Base-by-base conservation (phyloP, 352 stramenopile species). In the Thraustotheca clavata region DNA sequence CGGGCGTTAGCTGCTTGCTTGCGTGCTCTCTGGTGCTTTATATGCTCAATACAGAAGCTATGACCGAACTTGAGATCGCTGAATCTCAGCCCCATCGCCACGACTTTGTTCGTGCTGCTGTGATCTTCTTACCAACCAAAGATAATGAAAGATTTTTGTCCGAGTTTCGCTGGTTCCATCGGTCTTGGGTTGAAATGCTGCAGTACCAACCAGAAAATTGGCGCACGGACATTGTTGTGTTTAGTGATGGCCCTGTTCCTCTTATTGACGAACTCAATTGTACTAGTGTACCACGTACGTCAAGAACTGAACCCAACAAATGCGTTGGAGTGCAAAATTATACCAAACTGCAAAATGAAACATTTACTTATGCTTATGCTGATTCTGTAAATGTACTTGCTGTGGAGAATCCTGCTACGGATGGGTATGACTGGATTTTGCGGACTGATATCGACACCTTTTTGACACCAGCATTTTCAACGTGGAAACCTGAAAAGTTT, bases 401-500 rank as follows among this genome's bases (percentile, higher is more conserved):
- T 0, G 14, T 48, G 20, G 35, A 18, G 22, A n/a, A 16, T 29
- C 20, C 33, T 7, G 34, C n/a, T 4, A 26, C 43, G 9, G 55
- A 16, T 6, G 16, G 16, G 31, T 62, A 62, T 41, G 55, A 62
- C 11, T 62, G 55, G 55, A 47, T 62, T 1, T 29, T 62, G 9
- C 55, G 55, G n/a, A 62, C 55, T 41, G 55, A 62, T 20, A 33
- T 62, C 3, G 55, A 62, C 22, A 62, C 55, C 24, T 62, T 62
- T 29, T 27, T 62, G 31, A 62, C 55, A n/a, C 55, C 55, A 50
- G 55, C 34, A 27, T 62, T 62, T 62, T 12, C 55, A 3, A 62
- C 33, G 20, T 62, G 55, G 55, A 50, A 31, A 20, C 55, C 55
- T 18, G 12, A 49, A 26, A 49, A 27, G 12, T 33, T 62, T 3